Conservation (phyloP, 257 asterid genomes). For the Leptodermis oblonga region DNA sequence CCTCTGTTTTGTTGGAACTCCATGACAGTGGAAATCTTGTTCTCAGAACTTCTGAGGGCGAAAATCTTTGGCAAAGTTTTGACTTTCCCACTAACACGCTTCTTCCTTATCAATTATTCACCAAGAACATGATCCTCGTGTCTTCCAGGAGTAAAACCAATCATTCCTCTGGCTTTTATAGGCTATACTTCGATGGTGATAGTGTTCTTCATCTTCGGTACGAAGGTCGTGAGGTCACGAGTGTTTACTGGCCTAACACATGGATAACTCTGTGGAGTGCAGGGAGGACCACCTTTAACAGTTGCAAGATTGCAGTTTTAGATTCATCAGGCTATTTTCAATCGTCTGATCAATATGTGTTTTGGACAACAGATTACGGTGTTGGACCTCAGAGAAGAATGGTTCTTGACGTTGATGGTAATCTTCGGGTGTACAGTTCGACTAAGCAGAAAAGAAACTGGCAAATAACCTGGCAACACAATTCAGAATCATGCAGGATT, state of each 20-base stretch:
- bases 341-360: slow-evolving; percentile 15
- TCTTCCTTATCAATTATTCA: slow-evolving; percentile 29
- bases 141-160: slow-evolving; percentile 29
- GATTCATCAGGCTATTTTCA: slow-evolving; percentile 19
- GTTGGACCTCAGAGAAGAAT: slow-evolving; percentile 21
- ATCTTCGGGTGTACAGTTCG: slow-evolving; percentile 31
- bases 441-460: slow-evolving; percentile 15
- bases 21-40: slow-evolving; percentile 32
- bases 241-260: slow-evolving; percentile 34
- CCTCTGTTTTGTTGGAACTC: slow-evolving; percentile 13
- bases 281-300: slow-evolving; percentile 24
- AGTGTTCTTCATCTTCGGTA: slow-evolving; percentile 27
- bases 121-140: slow-evolving; percentile 10
- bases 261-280: slow-evolving; percentile 18
- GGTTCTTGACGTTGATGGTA: slow-evolving; percentile 32
- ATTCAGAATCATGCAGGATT: slow-evolving; percentile 15
- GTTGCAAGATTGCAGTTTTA: slow-evolving; percentile 20
- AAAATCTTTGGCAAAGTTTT: slow-evolving; percentile 33
- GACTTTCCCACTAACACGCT: slow-evolving; percentile 31
- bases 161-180: slow-evolving; percentile 31
- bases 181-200: slow-evolving; percentile 27
- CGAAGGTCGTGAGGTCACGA: slow-evolving; percentile 25
- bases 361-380: slow-evolving; percentile 20
- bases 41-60: slow-evolving; percentile 3
- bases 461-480: slow-evolving; percentile 38